Evolutionary conservation across 305 asterid species (phyloP).

Genomic region (Fraxinus velutina): DNA sequence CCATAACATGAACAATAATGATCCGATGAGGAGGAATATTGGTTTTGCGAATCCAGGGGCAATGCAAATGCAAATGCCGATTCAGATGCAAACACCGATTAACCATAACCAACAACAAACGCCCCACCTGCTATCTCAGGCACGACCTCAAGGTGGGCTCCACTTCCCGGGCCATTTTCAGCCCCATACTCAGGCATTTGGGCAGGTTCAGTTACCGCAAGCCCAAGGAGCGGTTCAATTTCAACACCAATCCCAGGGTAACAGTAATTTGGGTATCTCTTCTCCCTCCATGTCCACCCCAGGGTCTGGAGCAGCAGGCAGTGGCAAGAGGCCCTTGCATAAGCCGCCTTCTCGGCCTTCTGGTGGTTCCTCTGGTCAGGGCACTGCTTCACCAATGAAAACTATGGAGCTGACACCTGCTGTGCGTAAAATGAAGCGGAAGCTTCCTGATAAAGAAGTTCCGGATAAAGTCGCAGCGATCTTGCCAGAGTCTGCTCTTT

Average conservation of each 20-base stretch:
- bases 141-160: slow-evolving; percentile 46
- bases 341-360: slow-evolving; percentile 73
- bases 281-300: slow-evolving; percentile 56
- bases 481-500: slow-evolving; percentile 82
- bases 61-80: slow-evolving; percentile 30
- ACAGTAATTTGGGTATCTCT: slow-evolving; percentile 30
- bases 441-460: slow-evolving; percentile 58
- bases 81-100: slow-evolving; percentile 33
- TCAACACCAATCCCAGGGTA: slow-evolving; percentile 31
- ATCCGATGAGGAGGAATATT: slow-evolving; percentile 37
- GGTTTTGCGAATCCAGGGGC: slow-evolving; percentile 41
- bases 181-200: slow-evolving; percentile 37
- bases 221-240: slow-evolving; percentile 23
- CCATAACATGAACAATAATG: slow-evolving; percentile 35
- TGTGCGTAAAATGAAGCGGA: slow-evolving; percentile 61
- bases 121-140: slow-evolving; percentile 34
- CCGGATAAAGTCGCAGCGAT: slow-evolving; percentile 58
- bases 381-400: slow-evolving; percentile 73
- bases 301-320: slow-evolving; percentile 38
- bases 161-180: slow-evolving; percentile 68
- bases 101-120: slow-evolving; percentile 43
- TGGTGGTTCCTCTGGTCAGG: slow-evolving; percentile 65
- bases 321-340: slow-evolving; percentile 39
- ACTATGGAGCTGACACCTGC: slow-evolving; percentile 93
- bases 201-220: slow-evolving; percentile 42